phyloP scores from a whole-genome alignment of 1,139 yeast genomes.

The Suhomyces wounanorum region DNA sequence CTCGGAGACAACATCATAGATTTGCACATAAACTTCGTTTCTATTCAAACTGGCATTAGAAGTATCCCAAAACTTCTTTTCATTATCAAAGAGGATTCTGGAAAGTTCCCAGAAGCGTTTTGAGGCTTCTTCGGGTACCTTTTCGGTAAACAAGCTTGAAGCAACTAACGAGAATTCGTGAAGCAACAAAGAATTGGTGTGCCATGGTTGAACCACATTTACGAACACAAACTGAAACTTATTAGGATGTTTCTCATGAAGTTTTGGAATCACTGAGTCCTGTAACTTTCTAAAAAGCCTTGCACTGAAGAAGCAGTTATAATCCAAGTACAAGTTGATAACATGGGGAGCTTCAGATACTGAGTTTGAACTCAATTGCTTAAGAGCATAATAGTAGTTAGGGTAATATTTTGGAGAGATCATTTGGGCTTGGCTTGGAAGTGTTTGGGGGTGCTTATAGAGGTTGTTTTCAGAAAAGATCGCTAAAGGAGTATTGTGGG shows the following conservation, averaged over 20 bases:
- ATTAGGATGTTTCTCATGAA: conserved; percentile 49
- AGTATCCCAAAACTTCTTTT: conserved; percentile 61
- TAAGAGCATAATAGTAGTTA: conserved; percentile 34
- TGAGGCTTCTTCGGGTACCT: conserved; percentile 24
- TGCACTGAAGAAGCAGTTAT: conserved; percentile 75
- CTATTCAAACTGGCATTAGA: conserved; percentile 57
- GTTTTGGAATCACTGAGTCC: conserved; percentile 53
- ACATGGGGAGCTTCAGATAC: conserved; percentile 31
- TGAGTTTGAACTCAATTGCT: conserved; percentile 21
- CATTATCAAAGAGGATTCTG: conserved; percentile 53
- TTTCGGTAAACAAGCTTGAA: conserved; percentile 55
- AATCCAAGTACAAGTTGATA: conserved; percentile 66
- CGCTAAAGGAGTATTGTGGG: neutral
- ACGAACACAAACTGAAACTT: conserved; percentile 59
- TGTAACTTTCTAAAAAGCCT: conserved; percentile 61
- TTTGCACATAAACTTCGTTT: conserved; percentile 54
- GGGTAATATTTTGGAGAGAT: conserved; percentile 46
- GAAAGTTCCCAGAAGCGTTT: conserved; percentile 64
- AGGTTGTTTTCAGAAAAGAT: neutral
- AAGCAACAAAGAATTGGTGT: conserved; percentile 64
- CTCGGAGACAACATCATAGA: conserved; percentile 53
- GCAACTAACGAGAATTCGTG: conserved; percentile 77
- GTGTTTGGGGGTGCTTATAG: neutral
- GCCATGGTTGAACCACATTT: conserved; percentile 87
- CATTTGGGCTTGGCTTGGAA: conserved; percentile 20